phyloP scores from a whole-genome alignment of 192 early-diverging fungal species.

The Coemansia sp. region DNA sequence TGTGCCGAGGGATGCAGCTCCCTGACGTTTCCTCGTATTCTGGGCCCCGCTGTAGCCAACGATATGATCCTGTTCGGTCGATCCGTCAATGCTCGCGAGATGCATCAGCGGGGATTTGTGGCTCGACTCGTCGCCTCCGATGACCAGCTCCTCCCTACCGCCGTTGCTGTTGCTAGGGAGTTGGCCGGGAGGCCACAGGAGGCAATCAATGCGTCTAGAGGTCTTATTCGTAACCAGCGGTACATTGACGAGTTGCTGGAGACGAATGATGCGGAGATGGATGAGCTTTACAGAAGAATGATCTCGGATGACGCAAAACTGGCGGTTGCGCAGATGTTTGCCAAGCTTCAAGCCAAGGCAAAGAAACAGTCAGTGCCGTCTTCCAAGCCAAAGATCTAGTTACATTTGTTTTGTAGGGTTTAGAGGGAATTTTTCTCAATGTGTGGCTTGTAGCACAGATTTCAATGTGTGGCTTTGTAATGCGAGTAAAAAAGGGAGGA shows the following conservation, averaged over 20 bases:
- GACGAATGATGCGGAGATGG: constrained; percentile 61
- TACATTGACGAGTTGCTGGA: constrained; percentile 49
- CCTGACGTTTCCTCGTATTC: constrained; percentile 65
- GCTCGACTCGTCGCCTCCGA: constrained; percentile 57
- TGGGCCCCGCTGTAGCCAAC: constrained; percentile 66
- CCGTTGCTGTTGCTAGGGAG: constrained; percentile 54
- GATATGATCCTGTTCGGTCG: constrained; percentile 69
- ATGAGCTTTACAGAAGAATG: constrained; percentile 57
- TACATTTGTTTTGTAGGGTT: no score
- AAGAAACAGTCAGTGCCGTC: background rate
- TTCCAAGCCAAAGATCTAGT: no score
- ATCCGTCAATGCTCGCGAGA: constrained; percentile 58
- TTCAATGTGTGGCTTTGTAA: no score
- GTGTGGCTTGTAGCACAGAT: no score
- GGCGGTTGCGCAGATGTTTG: constrained; percentile 57
- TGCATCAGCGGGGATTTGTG: constrained; percentile 61
- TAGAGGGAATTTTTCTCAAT: no score
- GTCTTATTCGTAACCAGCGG: constrained; percentile 55
- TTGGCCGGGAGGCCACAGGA: constrained; percentile 58
- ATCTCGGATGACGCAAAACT: constrained; percentile 56
- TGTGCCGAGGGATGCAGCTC: constrained; percentile 76
- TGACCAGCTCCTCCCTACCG: constrained; percentile 47
- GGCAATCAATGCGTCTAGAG: constrained; percentile 62
- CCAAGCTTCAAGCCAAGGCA: constrained; percentile 18
- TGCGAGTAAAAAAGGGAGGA: no score